phyloP scores from a whole-genome alignment of 176 grass and related monocot species.

The Echinochloa phyllopogon region DNA sequence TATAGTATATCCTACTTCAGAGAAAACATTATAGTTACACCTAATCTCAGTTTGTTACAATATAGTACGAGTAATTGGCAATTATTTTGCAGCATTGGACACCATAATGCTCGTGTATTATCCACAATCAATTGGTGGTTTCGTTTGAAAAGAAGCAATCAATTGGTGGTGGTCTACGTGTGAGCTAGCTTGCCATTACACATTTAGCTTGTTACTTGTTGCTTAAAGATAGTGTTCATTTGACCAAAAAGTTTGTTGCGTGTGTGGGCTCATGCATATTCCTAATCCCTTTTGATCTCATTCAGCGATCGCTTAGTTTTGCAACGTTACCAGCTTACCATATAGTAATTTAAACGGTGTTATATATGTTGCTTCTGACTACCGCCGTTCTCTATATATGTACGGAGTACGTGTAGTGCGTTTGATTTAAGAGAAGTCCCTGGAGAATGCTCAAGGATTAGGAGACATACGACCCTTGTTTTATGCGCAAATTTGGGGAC shows the following conservation, averaged over 20 bases:
- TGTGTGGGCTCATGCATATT: background rate
- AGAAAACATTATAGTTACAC: background rate
- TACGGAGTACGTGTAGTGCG: background rate
- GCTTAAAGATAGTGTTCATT: constrained; percentile 25
- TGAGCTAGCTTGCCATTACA: background rate
- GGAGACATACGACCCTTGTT: constrained; percentile 49
- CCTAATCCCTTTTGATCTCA: background rate
- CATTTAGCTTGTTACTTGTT: background rate
- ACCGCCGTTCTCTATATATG: background rate
- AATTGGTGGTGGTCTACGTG: background rate
- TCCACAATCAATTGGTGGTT: background rate
- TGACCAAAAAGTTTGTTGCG: constrained; percentile 32
- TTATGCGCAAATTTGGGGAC: constrained; percentile 47
- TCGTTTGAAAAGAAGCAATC: background rate
- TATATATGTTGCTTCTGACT: background rate
- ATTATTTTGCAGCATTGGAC: constrained; percentile 7
- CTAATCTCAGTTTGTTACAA: background rate
- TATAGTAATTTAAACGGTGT: too few relatives aligned
- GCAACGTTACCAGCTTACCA: background rate
- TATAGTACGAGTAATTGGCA: background rate
- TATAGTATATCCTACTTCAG: background rate
- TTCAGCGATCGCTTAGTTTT: background rate
- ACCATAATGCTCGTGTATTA: constrained; percentile 15
- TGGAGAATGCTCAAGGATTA: constrained; percentile 50
- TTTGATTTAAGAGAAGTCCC: background rate